Conservation (phyloP, 2,329 filamentous ascomycete genomes). For the Cercospora berteroae region DNA sequence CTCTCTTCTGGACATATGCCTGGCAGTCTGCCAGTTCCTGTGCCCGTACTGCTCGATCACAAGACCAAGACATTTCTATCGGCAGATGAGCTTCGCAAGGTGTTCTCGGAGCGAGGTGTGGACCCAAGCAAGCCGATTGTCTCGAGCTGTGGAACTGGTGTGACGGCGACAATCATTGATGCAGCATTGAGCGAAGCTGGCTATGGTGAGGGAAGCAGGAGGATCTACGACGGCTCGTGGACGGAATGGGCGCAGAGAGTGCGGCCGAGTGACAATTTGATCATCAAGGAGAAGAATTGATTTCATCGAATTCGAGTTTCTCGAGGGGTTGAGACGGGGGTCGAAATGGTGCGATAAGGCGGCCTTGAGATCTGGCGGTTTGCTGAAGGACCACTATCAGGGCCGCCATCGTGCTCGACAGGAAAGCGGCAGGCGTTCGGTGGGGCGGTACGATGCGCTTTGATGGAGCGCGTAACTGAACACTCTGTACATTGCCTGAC, state of each 20-base stretch:
- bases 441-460: not conserved
- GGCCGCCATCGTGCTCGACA: not conserved
- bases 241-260: constrained; percentile 55
- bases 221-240: constrained; percentile 95
- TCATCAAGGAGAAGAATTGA: constrained; percentile 30
- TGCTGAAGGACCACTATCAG: not conserved
- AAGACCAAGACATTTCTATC: constrained; percentile 77
- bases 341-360: too few species aligned
- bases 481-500: not conserved
- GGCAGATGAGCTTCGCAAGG: constrained; percentile 65
- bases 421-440: not conserved
- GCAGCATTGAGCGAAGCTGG: constrained; percentile 78
- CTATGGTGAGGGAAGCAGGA: constrained; percentile 63
- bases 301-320: not conserved
- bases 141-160: constrained; percentile 86
- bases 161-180: constrained; percentile 89
- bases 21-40: constrained; percentile 77
- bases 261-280: constrained; percentile 36
- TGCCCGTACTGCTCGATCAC: constrained; percentile 76
- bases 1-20: constrained; percentile 91
- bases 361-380: not conserved
- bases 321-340: too few species aligned
- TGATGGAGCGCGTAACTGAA: not conserved
- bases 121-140: constrained; percentile 79
- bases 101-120: constrained; percentile 79